Conservation (phyloP, 805 yeast species). For the Candida maesae region DNA sequence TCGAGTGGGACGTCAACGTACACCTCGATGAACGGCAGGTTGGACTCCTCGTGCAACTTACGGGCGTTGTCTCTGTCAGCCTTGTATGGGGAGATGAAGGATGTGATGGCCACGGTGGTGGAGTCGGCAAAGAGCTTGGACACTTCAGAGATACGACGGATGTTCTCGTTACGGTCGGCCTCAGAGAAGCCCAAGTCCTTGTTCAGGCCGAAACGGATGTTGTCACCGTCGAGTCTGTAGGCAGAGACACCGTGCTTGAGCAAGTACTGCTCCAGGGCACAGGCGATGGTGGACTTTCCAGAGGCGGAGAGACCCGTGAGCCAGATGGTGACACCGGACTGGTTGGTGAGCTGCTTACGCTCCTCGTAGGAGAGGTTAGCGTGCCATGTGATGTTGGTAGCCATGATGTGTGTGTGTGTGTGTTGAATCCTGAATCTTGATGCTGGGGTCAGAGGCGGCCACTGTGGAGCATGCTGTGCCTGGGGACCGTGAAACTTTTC, state of each 20-base stretch:
- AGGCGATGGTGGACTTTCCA: constrained; percentile 87
- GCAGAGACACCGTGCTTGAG: constrained; percentile 66
- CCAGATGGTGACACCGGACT: constrained; percentile 91
- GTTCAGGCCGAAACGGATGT: constrained; percentile 90
- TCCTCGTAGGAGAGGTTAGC: constrained; percentile 81
- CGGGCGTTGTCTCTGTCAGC: constrained; percentile 84
- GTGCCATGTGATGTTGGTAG: constrained; percentile 97
- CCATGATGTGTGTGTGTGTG: constrained; percentile 58
- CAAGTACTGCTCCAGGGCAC: constrained; percentile 84
- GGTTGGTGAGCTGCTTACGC: constrained; percentile 67
- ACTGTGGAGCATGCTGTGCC: too few relatives aligned
- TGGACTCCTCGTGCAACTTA: constrained; percentile 70
- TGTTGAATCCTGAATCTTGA: too few relatives aligned
- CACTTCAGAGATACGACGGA: constrained; percentile 92
- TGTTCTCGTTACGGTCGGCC: constrained; percentile 89
- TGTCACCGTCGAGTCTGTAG: constrained; percentile 93
- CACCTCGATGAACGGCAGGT: constrained; percentile 84
- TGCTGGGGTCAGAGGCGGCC: too few relatives aligned
- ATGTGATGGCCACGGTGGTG: constrained; percentile 81
- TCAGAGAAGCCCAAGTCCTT: constrained; percentile 93
- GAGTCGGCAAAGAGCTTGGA: constrained; percentile 92
- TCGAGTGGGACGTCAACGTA: constrained; percentile 90
- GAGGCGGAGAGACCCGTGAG: constrained; percentile 93
- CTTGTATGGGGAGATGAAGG: constrained; percentile 89
- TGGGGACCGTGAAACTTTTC: too few relatives aligned